Conservation (phyloP, 2,329 filamentous ascomycete species). For the Pseudopyrenochaeta lycopersici region DNA sequence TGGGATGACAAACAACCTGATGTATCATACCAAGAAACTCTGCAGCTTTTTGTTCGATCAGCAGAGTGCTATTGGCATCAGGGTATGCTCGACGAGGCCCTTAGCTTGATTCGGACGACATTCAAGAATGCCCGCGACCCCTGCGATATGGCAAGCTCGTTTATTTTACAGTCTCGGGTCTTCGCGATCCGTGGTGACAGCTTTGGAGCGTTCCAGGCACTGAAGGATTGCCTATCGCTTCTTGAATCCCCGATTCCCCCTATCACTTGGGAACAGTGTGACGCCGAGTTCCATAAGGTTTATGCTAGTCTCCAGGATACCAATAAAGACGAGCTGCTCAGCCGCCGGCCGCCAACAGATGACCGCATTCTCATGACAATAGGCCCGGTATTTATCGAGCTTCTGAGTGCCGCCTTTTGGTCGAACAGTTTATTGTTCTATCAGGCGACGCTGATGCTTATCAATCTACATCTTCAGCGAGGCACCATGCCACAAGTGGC, state of each 20-base stretch:
- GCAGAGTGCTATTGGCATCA: slow-evolving; percentile 87
- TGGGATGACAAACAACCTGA: slow-evolving; percentile 78
- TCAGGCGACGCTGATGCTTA: slow-evolving; percentile 71
- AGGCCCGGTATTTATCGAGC: slow-evolving; percentile 75
- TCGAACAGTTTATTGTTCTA: slow-evolving; percentile 76
- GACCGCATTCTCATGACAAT: slow-evolving; percentile 68
- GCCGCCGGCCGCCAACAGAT: slow-evolving; percentile 47
- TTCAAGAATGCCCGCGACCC: slow-evolving; percentile 75
- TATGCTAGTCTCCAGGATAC: slow-evolving; percentile 40
- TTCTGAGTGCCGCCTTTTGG: slow-evolving; percentile 77
- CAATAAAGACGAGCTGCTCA: slow-evolving; percentile 62
- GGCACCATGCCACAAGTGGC: slow-evolving; percentile 76
- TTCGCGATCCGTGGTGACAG: slow-evolving; percentile 78
- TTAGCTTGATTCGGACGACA: slow-evolving; percentile 73
- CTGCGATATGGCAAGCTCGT: slow-evolving; percentile 84
- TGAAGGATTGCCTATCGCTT: slow-evolving; percentile 73
- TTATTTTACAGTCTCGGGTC: slow-evolving; percentile 83
- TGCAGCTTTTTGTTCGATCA: slow-evolving; percentile 74
- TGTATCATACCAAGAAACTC: slow-evolving; percentile 84
- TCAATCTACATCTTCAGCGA: slow-evolving; percentile 69
- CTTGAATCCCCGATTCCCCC: slow-evolving; percentile 73
- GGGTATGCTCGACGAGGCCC: slow-evolving; percentile 73
- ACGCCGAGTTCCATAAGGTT: slow-evolving; percentile 72
- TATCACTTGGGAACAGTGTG: slow-evolving; percentile 78
- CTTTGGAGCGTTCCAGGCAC: slow-evolving; percentile 70